A percentile compares a stretch with the other conserved stretches of the same genome.
phyloP scores from a whole-genome alignment of 805 yeast species.

The Pichia californica region DNA sequence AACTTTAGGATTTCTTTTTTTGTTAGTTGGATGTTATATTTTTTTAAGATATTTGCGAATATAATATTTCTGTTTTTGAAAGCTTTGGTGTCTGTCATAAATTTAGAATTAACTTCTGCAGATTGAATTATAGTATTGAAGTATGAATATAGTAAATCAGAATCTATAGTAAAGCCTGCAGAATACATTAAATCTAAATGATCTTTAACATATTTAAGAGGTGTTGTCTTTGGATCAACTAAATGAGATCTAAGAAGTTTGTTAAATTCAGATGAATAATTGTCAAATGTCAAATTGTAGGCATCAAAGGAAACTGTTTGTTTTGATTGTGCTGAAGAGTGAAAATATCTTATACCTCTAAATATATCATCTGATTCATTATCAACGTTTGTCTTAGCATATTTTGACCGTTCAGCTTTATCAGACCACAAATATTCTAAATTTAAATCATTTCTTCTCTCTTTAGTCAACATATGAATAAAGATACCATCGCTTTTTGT shows the following conservation, averaged over 20 bases:
- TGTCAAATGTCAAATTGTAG: constrained; percentile 10
- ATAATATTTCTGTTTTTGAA: constrained; percentile 20
- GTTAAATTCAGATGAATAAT: constrained; percentile 17
- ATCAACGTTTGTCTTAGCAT: constrained; percentile 7
- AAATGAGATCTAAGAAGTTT: constrained; percentile 17
- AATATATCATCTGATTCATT: constrained; percentile 38
- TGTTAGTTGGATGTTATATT: constrained; percentile 19
- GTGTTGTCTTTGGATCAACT: constrained; percentile 14
- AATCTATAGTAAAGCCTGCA: constrained; percentile 22
- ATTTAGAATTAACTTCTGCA: constrained; percentile 20
- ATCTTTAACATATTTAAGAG: constrained; percentile 16
- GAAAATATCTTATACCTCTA: constrained; percentile 39
- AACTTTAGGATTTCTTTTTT: constrained; percentile 17
- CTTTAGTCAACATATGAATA: constrained; percentile 67
- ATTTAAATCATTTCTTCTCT: constrained; percentile 60
- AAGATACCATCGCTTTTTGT: constrained; percentile 54
- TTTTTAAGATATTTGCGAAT: constrained; percentile 14
- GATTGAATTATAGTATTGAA: constrained; percentile 24
- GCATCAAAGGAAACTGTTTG: constrained; percentile 10
- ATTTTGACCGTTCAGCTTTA: constrained; percentile 13
- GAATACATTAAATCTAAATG: constrained; percentile 27
- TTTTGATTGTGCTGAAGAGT: constrained; percentile 26
- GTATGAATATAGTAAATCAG: constrained; percentile 17
- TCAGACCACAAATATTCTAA: constrained; percentile 60
- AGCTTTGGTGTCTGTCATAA: constrained; percentile 7